These are phyloP conservation scores for Adenanthera pavonina DNA, from an alignment of 306 rosid genomes.

Conservation along the genomic window DNA sequence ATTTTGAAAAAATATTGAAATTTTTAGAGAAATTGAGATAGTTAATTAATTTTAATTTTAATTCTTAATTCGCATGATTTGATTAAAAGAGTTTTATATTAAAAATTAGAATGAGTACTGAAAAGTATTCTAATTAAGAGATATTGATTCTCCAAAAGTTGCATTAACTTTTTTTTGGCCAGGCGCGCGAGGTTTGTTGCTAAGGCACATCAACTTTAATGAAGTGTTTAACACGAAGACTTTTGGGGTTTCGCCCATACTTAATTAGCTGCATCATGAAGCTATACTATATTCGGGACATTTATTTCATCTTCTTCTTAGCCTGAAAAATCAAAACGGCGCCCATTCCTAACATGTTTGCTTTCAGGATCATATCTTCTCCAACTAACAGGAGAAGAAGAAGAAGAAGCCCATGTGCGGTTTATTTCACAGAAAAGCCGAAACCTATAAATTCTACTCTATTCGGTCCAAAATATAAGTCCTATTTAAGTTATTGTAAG, in stretches of 20 bases:
- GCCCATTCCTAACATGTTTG: conserved; percentile 32
- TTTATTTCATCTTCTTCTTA: neutral
- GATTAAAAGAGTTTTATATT: too few relatives aligned
- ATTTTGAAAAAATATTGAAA: too few relatives aligned
- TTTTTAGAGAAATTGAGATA: too few relatives aligned
- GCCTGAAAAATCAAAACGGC: neutral
- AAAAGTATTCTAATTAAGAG: neutral
- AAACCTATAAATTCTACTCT: too few relatives aligned
- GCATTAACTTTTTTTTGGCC: neutral
- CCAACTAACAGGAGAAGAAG: too few relatives aligned
- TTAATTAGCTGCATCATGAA: conserved; percentile 21
- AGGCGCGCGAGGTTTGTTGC: conserved; percentile 26
- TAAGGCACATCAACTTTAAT: conserved; percentile 27
- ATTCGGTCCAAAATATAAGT: too few relatives aligned
- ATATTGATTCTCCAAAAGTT: conserved; percentile 35
- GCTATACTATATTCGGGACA: conserved; percentile 37
- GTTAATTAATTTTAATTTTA: too few relatives aligned
- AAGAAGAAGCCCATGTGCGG: too few relatives aligned
- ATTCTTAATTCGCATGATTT: too few relatives aligned
- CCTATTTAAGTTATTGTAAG: too few relatives aligned
- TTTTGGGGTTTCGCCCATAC: conserved; percentile 20
- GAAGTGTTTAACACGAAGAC: neutral
- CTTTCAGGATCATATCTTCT: neutral
- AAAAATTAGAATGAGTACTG: too few relatives aligned
- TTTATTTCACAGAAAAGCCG: too few relatives aligned